Evolutionary conservation across 129 eudicot genomes (phyloP), one percentile per base, ranked within the genome.

Genomic region (Escallonia rubra): DNA sequence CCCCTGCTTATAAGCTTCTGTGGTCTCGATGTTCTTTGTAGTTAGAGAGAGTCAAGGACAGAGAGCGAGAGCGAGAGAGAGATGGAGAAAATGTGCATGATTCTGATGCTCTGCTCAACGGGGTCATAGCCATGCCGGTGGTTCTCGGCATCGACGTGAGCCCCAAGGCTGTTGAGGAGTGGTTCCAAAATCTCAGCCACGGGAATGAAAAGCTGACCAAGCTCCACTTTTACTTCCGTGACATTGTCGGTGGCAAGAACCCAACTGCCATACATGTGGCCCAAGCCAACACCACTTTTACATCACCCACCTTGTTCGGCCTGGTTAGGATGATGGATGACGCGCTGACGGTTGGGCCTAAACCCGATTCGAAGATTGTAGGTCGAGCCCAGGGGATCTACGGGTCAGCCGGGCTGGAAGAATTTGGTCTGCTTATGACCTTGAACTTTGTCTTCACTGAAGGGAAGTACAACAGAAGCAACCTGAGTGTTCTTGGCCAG

Each of bases 361-460:
- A 72, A 34, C 45, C 43, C 41, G 52, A 77, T 52, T 72, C 95
- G 10, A 54, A 6, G 16, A 56, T 61, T 13, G 72, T 83, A 12
- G 95, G 90, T 23, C 72, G 80, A 45, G 86, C 84, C 67, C 87
- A 76, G 65, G 94, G 94, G 61, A 52, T 86, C 47, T 72, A 43
- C 53, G 76, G 80, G 2, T 72, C 65, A 1, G 71, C 89, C 47
- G 70, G 80, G 0, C 54, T 74, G 57, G 78, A 78, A 3, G 76
- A 75, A 15, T 23, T 74, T 10, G 42, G 71, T 15, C 52, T 72
- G 12, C 74, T 66, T 62, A 81, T 87, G 85, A 66, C 52, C 67
- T 41, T 83, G 43, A 69, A 83, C 48, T 55, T 87, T 53, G 85
- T 83, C 12, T 87, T 87, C 61, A 85, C 87, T 16, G 61, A 57